Percentiles rank a stretch among this genome's conserved stretches.
Evolutionary conservation across 108 stramenopile species (phyloP).

Genomic region (Pinguiococcus pyrenoidosus): DNA sequence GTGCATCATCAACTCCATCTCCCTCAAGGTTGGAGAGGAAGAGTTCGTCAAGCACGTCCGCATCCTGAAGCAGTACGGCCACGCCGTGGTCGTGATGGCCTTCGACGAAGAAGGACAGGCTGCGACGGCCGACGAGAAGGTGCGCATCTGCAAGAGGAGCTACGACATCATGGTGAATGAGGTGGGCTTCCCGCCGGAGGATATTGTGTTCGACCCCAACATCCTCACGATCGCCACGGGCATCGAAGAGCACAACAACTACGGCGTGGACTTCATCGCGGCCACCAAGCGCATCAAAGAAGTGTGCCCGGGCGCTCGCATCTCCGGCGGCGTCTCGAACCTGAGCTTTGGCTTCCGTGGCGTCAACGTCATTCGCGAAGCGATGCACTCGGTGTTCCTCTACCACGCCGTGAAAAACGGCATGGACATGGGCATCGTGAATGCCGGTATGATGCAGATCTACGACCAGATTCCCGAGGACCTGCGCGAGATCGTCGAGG

Average conservation of each 20-base stretch:
- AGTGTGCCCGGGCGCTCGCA: constrained; percentile 84
- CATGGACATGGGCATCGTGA: constrained; percentile 99
- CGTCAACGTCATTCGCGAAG: constrained; percentile 76
- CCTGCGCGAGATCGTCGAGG: constrained; percentile 59
- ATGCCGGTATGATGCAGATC: constrained; percentile 78
- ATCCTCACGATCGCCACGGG: constrained; percentile 96
- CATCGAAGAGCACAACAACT: constrained; percentile 90
- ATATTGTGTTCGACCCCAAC: constrained; percentile 97
- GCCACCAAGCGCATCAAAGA: constrained; percentile 85
- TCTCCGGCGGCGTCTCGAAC: constrained; percentile 96
- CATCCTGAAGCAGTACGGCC: constrained; percentile 84
- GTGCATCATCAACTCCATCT: constrained; percentile 91
- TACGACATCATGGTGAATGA: constrained; percentile 93
- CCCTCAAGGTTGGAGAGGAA: constrained; percentile 87
- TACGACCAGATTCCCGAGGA: constrained; percentile 69
- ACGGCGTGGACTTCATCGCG: constrained; percentile 95
- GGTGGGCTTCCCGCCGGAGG: constrained; percentile 86
- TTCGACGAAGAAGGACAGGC: constrained; percentile 99
- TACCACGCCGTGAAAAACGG: constrained; percentile 81
- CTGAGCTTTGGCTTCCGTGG: constrained; percentile 94
- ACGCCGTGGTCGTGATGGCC: constrained; percentile 97
- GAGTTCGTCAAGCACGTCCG: constrained; percentile 90
- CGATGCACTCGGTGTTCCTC: constrained; percentile 94
- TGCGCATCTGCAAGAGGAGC: constrained; percentile 96
- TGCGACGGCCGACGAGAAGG: constrained; percentile 85